Evolutionary conservation across 192 early-diverging fungal genomes (phyloP).

Genomic region (Linnemannia exigua): DNA sequence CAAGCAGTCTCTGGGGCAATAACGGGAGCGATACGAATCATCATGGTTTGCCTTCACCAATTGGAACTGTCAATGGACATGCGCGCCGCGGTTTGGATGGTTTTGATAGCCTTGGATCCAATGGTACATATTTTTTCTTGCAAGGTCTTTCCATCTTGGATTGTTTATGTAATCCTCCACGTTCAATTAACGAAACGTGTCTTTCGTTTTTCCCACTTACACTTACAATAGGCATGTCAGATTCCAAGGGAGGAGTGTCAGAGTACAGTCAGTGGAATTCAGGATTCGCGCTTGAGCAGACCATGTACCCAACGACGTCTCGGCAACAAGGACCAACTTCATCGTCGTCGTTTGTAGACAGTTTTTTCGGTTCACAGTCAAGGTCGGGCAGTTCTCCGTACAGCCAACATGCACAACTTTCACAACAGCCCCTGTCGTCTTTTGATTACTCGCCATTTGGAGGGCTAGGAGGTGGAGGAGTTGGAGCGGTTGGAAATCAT

Average conservation of each 20-base stretch:
- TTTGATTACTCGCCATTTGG: slow-evolving; percentile 41
- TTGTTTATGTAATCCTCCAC: not conserved
- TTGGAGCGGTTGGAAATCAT: not conserved
- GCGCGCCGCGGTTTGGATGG: slow-evolving; percentile 34
- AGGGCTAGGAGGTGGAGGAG: slow-evolving; percentile 12
- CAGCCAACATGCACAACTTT: slow-evolving; percentile 14
- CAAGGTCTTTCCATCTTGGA: not conserved
- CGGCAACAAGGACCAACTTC: slow-evolving; percentile 19
- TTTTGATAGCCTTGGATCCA: slow-evolving; percentile 30
- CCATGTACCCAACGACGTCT: slow-evolving; percentile 28
- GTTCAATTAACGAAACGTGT: not conserved
- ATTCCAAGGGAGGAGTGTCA: slow-evolving; percentile 23
- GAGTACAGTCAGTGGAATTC: slow-evolving; percentile 58
- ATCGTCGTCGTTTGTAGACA: slow-evolving; percentile 31
- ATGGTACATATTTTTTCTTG: slow-evolving; percentile 27
- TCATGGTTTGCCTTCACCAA: slow-evolving; percentile 46
- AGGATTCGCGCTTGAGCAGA: slow-evolving; percentile 45
- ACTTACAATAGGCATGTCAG: slow-evolving; percentile 31
- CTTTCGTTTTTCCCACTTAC: slow-evolving; percentile 7
- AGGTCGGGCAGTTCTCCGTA: slow-evolving; percentile 14
- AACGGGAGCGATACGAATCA: not conserved
- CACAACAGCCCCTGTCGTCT: slow-evolving; percentile 30
- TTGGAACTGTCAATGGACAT: slow-evolving; percentile 50
- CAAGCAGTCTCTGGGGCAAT: slow-evolving; percentile 23
- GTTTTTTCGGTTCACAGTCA: slow-evolving; percentile 41